These are phyloP conservation scores for Phialophora tarda DNA, from an alignment of 2,329 filamentous ascomycete genomes.

Conservation along the genomic window DNA sequence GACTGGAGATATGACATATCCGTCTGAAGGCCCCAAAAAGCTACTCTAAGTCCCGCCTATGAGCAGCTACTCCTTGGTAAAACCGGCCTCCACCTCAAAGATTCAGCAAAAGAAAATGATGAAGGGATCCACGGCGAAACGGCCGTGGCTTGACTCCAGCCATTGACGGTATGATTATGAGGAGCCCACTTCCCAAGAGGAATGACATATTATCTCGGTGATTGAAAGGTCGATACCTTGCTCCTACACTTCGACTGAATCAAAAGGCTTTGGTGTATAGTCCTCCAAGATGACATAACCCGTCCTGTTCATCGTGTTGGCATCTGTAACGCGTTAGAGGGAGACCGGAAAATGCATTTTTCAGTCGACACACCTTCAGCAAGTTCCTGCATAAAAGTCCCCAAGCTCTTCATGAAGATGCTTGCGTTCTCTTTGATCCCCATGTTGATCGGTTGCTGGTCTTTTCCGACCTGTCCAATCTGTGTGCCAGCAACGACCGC, in stretches of 20 bases:
- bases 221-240: not conserved
- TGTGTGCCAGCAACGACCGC: constrained; percentile 57
- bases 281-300: constrained; percentile 9
- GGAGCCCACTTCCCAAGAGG: not conserved
- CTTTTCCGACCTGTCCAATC: constrained; percentile 60
- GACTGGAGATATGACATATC: no score
- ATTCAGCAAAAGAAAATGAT: no score
- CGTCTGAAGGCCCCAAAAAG: no score
- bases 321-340: constrained; percentile 9
- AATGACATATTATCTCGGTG: not conserved
- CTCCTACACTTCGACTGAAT: constrained; percentile 1
- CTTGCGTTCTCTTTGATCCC: constrained; percentile 8
- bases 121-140: no score
- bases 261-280: constrained; percentile 10
- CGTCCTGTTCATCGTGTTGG: constrained; percentile 6
- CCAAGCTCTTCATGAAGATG: constrained; percentile 14
- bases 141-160: no score
- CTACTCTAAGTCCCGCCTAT: no score
- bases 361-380: not conserved
- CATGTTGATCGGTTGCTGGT: constrained; percentile 54
- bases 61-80: no score
- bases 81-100: no score
- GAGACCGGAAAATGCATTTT: not conserved
- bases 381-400: constrained; percentile 8
- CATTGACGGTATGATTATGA: no score